Evolutionary conservation across 768 basidiomycete genomes (phyloP), one percentile per base, ranked within the genome.

Genomic region (Lactarius evosmus): DNA sequence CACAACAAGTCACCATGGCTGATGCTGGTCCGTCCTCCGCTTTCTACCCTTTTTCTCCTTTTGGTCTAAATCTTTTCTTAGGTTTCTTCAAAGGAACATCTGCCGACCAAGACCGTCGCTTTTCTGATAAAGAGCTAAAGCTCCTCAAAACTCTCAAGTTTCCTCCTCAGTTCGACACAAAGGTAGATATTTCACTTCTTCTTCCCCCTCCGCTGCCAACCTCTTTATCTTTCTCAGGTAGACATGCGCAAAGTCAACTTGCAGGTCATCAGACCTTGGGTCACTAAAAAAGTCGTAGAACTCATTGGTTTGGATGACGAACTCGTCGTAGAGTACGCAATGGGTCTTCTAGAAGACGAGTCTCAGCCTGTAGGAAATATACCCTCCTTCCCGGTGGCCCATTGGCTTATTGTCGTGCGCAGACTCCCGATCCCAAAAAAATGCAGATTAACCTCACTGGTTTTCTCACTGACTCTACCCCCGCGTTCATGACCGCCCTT

Each of bases 221-320:
- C 61, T 1, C 50, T 33, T 29, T 40, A 8, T 53, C 25, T 41
- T 38, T 14, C 51, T 25, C 36, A 91, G 91, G 94, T 97, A 51
- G 95, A 98, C 74, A 89, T 95, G 84, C 85, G 92, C 38, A 95
- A 98, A 81, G 94, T 98, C 65, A 97, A 98, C 74, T 70, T 98
- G 65, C 79, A 83, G 19, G 94, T 98, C 69, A 91, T 99, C 72
- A 82, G 91, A 63, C 93, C 94, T 3, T 99, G 97, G 97, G 87
- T 98, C 65, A 90, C 92, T 16, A 94, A 93, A 80, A 91, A 92
- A 75, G 88, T 97, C 61, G 83, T 89, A 3, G 91, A 95, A 62
- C 82, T 97, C 25, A 85, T 95, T 49, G 93, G 95, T 2, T 86
- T 98, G 40, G 97, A 99, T 71, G 97, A 99, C 75, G 97, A 99